These are phyloP conservation scores for Phytophthora pini DNA, from an alignment of 352 stramenopile genomes.

Conservation along the genomic window DNA sequence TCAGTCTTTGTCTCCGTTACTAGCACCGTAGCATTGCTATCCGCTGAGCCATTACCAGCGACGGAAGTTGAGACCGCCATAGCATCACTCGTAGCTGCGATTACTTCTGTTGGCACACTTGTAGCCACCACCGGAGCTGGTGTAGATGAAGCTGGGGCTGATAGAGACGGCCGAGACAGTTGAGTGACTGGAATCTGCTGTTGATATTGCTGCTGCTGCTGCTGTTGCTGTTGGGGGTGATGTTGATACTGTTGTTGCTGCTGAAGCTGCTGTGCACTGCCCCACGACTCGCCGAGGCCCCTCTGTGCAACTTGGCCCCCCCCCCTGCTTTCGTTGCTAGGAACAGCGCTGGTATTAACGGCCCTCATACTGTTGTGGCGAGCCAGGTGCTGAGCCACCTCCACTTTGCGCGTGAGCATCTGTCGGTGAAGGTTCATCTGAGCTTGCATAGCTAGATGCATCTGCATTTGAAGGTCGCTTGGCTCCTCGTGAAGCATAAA, in stretches of 20 bases:
- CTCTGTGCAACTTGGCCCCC: constrained; percentile 14
- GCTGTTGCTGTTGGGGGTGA: constrained; percentile 24
- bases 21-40: constrained; percentile 15
- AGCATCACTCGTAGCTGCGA: constrained; percentile 8
- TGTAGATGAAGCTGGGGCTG: constrained; percentile 20
- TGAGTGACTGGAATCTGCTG: constrained; percentile 23
- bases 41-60: constrained; percentile 8
- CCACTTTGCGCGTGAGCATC: constrained; percentile 88
- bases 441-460: constrained; percentile 88
- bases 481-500: constrained; percentile 71
- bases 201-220: constrained; percentile 37
- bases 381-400: constrained; percentile 73
- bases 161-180: constrained; percentile 27
- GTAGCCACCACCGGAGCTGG: constrained; percentile 19
- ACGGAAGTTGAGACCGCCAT: constrained; percentile 14
- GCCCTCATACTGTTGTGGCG: constrained; percentile 35
- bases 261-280: constrained; percentile 30
- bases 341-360: constrained; percentile 25
- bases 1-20: constrained; percentile 42
- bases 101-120: constrained; percentile 14
- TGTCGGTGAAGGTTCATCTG: constrained; percentile 90
- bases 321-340: constrained; percentile 29
- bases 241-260: constrained; percentile 29
- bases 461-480: constrained; percentile 78
- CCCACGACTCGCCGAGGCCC: constrained; percentile 23